phyloP scores from a whole-genome alignment of 2,329 filamentous ascomycete genomes.

The Fusarium caatingaense region DNA sequence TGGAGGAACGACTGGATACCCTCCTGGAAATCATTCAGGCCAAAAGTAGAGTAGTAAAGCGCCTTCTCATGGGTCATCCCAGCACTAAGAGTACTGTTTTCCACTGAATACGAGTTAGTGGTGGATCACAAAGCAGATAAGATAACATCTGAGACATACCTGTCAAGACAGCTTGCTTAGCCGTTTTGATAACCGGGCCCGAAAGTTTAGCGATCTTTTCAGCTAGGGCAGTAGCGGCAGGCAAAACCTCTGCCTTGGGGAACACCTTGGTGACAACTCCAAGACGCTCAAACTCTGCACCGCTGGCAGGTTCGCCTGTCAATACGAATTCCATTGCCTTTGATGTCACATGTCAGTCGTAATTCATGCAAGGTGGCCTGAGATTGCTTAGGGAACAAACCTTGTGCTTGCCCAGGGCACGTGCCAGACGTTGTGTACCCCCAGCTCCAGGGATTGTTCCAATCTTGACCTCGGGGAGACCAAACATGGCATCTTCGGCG shows the following conservation, averaged over 20 bases:
- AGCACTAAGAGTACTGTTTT: slow-evolving; percentile 16
- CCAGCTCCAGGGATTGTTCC: slow-evolving; percentile 51
- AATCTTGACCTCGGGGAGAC: slow-evolving; percentile 52
- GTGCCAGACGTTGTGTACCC: slow-evolving; percentile 50
- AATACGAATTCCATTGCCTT: slow-evolving; percentile 37
- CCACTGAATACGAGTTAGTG: slow-evolving; percentile 15
- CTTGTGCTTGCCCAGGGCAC: slow-evolving; percentile 49
- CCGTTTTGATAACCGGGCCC: slow-evolving; percentile 21
- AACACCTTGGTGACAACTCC: slow-evolving; percentile 34
- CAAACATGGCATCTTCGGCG: slow-evolving; percentile 48
- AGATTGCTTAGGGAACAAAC: slow-evolving; percentile 25
- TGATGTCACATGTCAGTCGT: background rate
- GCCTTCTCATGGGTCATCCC: slow-evolving; percentile 35
- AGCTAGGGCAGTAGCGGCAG: slow-evolving; percentile 12
- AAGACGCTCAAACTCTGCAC: slow-evolving; percentile 28
- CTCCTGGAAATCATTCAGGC: slow-evolving; percentile 30
- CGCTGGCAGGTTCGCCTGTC: slow-evolving; percentile 32
- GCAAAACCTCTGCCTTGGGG: slow-evolving; percentile 23
- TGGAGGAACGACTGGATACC: slow-evolving; percentile 28
- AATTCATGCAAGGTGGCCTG: background rate
- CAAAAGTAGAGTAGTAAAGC: slow-evolving; percentile 33
- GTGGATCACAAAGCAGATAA: background rate
- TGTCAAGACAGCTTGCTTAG: slow-evolving; percentile 36
- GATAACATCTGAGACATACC: background rate
- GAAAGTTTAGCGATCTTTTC: slow-evolving; percentile 31